Conservation (phyloP, 2,329 filamentous ascomycete genomes). For the Pezicula neosporulosa region DNA sequence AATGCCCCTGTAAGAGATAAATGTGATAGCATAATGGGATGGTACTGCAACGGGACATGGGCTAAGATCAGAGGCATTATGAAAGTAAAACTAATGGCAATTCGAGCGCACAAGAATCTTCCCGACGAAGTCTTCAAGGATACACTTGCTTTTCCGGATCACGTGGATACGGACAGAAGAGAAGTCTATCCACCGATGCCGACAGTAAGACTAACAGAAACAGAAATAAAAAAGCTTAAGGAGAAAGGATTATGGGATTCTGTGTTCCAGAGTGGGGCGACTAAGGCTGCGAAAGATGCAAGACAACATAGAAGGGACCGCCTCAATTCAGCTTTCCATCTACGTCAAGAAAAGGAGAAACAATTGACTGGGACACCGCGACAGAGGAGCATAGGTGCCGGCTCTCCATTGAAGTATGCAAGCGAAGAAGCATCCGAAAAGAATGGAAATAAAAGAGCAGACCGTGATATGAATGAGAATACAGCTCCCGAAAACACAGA, state of each 20-base stretch:
- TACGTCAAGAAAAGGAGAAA: too few relatives aligned
- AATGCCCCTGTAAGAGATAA: slow-evolving; percentile 54
- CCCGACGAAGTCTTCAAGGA: slow-evolving; percentile 43
- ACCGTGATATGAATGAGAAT: too few relatives aligned
- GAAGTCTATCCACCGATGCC: slow-evolving; percentile 22
- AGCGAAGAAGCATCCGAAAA: too few relatives aligned
- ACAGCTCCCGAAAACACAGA: too few relatives aligned
- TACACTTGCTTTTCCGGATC: slow-evolving; percentile 34
- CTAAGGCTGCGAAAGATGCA: too few relatives aligned
- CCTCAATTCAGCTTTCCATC: too few relatives aligned
- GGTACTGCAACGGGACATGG: slow-evolving; percentile 79
- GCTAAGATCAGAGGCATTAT: slow-evolving; percentile 83
- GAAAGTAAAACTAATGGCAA: slow-evolving; percentile 76
- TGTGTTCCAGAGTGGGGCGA: too few relatives aligned
- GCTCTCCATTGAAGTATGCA: too few relatives aligned
- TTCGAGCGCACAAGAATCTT: slow-evolving; percentile 53
- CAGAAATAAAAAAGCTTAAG: slow-evolving; percentile 16
- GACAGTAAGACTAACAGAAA: slow-evolving; percentile 21
- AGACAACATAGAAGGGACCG: too few relatives aligned
- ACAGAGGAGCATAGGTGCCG: too few relatives aligned
- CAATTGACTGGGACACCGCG: too few relatives aligned
- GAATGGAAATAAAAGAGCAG: too few relatives aligned
- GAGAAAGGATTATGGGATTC: not conserved
- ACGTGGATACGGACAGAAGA: slow-evolving; percentile 16
- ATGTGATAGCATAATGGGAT: slow-evolving; percentile 53